A percentile compares a stretch with the other conserved stretches of the same genome.
Conservation (phyloP, 2,329 filamentous ascomycete genomes). For the Fusarium torulosum region DNA sequence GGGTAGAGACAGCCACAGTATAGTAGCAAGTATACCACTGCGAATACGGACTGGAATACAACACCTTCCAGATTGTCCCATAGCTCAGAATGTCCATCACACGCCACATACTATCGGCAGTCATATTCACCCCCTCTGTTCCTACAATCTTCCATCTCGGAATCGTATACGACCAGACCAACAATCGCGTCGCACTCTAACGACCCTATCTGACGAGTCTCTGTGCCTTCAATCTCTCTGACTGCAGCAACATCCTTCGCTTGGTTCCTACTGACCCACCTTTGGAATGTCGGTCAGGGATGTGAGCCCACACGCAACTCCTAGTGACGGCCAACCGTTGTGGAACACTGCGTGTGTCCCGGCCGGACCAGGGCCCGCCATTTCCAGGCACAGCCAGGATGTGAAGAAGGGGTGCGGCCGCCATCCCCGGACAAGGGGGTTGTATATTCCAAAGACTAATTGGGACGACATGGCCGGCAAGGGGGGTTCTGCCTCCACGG, state of each 20-base stretch:
- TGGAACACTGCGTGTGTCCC: constrained; percentile 38
- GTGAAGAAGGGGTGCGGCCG: constrained; percentile 42
- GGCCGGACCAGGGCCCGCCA: constrained; percentile 39
- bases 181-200: constrained; percentile 43
- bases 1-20: constrained; percentile 1
- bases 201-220: constrained; percentile 47
- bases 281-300: constrained; percentile 52
- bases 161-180: constrained; percentile 41
- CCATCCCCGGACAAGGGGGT: constrained; percentile 46
- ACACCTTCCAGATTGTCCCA: constrained; percentile 29
- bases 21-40: constrained; percentile 12
- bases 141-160: constrained; percentile 25
- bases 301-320: constrained; percentile 42
- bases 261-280: constrained; percentile 43
- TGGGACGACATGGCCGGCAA: constrained; percentile 47
- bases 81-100: constrained; percentile 13
- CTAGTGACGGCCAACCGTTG: constrained; percentile 35
- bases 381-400: constrained; percentile 46
- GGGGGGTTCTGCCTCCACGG: constrained; percentile 51
- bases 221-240: constrained; percentile 50
- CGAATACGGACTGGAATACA: constrained; percentile 17
- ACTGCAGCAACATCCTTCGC: constrained; percentile 51
- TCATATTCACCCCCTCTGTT: constrained; percentile 35
- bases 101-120: constrained; percentile 26
- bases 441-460: constrained; percentile 35